Evolutionary conservation across 2,329 filamentous ascomycete genomes (phyloP).

Genomic region (Xylariaceae sp.): DNA sequence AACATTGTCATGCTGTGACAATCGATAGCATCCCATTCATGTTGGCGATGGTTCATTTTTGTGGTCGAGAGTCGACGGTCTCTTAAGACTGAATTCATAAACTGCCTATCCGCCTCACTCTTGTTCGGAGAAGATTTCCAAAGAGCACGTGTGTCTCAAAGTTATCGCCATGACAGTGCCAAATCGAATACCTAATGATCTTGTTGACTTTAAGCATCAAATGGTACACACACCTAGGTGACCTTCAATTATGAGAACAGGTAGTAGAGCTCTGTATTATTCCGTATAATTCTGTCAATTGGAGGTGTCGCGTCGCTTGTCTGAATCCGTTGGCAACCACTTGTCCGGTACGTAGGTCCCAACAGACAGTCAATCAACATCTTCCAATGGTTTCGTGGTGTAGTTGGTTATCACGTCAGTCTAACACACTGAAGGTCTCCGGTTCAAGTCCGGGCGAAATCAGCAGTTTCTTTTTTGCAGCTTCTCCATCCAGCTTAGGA

Average conservation of each 20-base stretch:
- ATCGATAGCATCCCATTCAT: neutral
- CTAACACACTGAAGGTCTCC: slow-evolving; percentile 40
- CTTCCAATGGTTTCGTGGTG: slow-evolving; percentile 33
- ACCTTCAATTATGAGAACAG: too few species aligned
- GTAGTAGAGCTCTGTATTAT: too few species aligned
- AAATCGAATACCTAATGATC: too few species aligned
- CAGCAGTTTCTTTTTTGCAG: slow-evolving; percentile 12
- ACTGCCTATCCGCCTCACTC: too few species aligned
- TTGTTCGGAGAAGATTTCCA: neutral
- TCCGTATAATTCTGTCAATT: too few species aligned
- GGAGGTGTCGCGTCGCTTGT: neutral
- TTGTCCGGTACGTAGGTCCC: neutral
- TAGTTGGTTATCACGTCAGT: slow-evolving; percentile 47
- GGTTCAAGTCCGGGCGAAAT: slow-evolving; percentile 34
- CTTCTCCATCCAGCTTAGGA: neutral
- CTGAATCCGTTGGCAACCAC: neutral
- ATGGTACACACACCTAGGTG: too few species aligned
- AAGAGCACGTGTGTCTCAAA: neutral
- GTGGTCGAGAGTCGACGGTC: neutral
- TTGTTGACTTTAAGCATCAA: too few species aligned
- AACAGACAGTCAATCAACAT: neutral
- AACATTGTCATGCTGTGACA: too few species aligned
- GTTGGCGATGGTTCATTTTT: neutral
- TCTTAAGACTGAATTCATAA: too few species aligned
- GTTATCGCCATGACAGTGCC: too few species aligned